These are phyloP conservation scores for Nothopassalora personata DNA, from an alignment of 2,329 filamentous ascomycete genomes.

Conservation along the genomic window DNA sequence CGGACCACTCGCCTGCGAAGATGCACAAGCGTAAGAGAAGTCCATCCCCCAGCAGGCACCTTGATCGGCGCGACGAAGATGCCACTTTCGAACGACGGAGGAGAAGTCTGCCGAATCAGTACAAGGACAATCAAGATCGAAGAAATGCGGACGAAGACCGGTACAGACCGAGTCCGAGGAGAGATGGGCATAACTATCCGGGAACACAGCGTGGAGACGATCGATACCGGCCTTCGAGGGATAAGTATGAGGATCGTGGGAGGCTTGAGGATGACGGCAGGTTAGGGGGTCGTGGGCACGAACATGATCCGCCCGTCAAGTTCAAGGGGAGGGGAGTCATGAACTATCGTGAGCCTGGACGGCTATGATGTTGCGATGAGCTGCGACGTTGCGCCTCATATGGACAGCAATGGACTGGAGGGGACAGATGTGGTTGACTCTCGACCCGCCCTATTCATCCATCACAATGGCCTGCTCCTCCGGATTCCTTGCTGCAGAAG, in stretches of 20 bases:
- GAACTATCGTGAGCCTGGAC: constrained; percentile 33
- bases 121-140: constrained; percentile 22
- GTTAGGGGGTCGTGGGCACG: constrained; percentile 19
- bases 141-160: constrained; percentile 22
- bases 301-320: constrained; percentile 32
- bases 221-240: constrained; percentile 22
- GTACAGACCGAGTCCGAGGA: constrained; percentile 28
- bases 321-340: constrained; percentile 40
- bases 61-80: constrained; percentile 19
- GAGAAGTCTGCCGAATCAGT: constrained; percentile 37
- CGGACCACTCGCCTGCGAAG: constrained; percentile 21
- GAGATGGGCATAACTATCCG: constrained; percentile 20
- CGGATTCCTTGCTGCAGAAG: neutral
- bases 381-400: too few species aligned
- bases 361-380: constrained; percentile 11
- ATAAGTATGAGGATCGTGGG: constrained; percentile 27
- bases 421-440: neutral
- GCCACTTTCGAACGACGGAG: constrained; percentile 26
- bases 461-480: neutral
- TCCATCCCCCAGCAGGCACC: constrained; percentile 29
- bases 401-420: neutral
- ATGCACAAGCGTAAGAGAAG: constrained; percentile 35
- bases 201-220: constrained; percentile 18
- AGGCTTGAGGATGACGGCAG: constrained; percentile 33
- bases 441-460: neutral